A percentile compares a stretch with the other conserved stretches of the same genome.
Conservation (phyloP, 1,139 yeast genomes). For the Debaryomyces coudertii region DNA sequence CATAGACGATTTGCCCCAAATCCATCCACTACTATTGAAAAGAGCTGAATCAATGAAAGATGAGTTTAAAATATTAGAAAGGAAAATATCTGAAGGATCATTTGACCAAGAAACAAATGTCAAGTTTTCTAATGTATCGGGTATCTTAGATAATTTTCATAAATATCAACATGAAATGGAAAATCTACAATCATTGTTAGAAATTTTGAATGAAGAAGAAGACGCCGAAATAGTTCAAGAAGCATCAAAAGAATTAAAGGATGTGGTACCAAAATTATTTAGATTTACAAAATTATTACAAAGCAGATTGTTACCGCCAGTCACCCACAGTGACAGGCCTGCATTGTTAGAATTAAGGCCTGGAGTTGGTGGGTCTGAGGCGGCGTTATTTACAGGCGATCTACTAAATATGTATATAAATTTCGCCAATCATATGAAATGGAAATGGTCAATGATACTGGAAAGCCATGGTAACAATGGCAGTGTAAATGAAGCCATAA, state of each 20-base stretch:
- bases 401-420: constrained; percentile 78
- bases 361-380: constrained; percentile 96
- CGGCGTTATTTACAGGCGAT: constrained; percentile 82
- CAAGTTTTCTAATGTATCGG: constrained; percentile 56
- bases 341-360: constrained; percentile 87
- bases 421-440: constrained; percentile 63
- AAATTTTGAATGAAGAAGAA: constrained; percentile 29
- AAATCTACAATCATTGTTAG: constrained; percentile 40
- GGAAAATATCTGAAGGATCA: constrained; percentile 45
- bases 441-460: constrained; percentile 69
- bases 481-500: constrained; percentile 69
- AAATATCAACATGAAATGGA: constrained; percentile 46
- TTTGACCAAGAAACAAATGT: constrained; percentile 63
- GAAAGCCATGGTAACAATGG: constrained; percentile 66
- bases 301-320: constrained; percentile 68
- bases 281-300: constrained; percentile 51
- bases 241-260: constrained; percentile 29
- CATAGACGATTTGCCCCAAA: constrained; percentile 21
- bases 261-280: constrained; percentile 37
- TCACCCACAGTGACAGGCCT: constrained; percentile 75
- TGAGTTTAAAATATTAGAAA: constrained; percentile 55
- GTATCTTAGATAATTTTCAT: constrained; percentile 54
- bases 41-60: constrained; percentile 57
- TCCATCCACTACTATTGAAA: constrained; percentile 65
- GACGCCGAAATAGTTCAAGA: constrained; percentile 37